Base-by-base conservation (phyloP, 2,329 filamentous ascomycete genomes). In the Periconia digitata region DNA sequence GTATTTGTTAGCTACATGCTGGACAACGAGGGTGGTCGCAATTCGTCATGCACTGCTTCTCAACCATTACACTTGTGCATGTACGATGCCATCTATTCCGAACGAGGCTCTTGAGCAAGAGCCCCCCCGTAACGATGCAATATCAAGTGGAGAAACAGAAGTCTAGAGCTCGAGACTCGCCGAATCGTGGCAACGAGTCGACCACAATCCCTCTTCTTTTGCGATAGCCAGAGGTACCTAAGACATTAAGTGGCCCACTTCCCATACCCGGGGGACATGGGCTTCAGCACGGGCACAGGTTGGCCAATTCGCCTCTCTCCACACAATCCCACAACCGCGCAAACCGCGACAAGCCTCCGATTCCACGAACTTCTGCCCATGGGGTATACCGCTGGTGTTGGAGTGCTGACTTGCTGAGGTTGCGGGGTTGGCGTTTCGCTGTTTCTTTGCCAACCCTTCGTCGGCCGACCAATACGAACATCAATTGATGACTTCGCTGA, bases 321-420 rank as follows among this genome's bases (percentile, higher is more conserved):
- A 4, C 44, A 44, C 43, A 45, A 27, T 43, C 29, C 23, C 21
- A 44, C 51, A 61, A 54, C 60, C 65, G 66, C 66, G 66, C 62
- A 68, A 53, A 62, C 63, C 66, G 65, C 66, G 51, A 58, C 44
- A 50, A 34, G 32, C 45, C 44, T 44, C 13, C 40, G 10, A 32
- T 32, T 32, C 27, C 27, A 32, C n/a, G n/a, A 32, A 10, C n/a
- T 32, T 3, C 8, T 32, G 27, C 27, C 3, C 27, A 32, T 12
- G 5, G n/a, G 10, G n/a, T 32, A 15, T 12, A 13, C 27, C 10
- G 27, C 3, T 32, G 10, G n/a, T n/a, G 7, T 27, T 22, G 17
- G 16, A 17, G 27, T 23, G 18, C 15, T 22, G 15, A 21, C 8
- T 37, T 41, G 38, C 37, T 41, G 38, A 49, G 48, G 50, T 53